Conservation (phyloP, 257 asterid genomes). For the Solanum bulbocastanum region DNA sequence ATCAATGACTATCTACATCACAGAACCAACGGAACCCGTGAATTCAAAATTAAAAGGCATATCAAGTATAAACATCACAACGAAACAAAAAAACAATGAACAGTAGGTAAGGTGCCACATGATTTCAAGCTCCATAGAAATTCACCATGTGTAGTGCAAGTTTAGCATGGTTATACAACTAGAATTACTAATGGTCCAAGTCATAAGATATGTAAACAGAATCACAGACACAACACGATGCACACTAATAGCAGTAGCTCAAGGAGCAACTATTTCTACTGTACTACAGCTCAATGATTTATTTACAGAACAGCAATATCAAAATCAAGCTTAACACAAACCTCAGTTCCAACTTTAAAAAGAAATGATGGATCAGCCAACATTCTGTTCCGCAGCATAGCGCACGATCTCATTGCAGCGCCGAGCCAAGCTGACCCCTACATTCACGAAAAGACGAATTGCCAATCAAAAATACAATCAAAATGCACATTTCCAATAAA, state of each 20-base stretch:
- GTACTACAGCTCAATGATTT: background rate
- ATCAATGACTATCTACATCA: conserved; percentile 76
- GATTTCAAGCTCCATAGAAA: background rate
- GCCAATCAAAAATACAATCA: background rate
- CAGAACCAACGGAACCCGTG: background rate
- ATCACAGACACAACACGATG: background rate
- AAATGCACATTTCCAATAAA: background rate
- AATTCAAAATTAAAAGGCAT: background rate
- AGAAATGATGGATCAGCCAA: conserved; percentile 96
- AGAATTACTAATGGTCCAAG: background rate
- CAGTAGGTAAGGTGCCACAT: background rate
- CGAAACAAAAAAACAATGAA: background rate
- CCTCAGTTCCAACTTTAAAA: conserved; percentile 97
- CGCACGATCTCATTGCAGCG: conserved; percentile 56
- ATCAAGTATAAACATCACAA: background rate
- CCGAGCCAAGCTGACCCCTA: conserved; percentile 83
- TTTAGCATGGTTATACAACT: background rate
- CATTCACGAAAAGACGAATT: conserved; percentile 8
- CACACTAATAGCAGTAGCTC: background rate
- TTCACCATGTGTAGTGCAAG: background rate
- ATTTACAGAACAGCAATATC: background rate
- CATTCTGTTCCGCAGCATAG: conserved; percentile 90
- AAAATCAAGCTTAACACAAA: conserved; percentile 13
- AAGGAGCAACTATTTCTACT: background rate
- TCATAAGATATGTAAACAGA: background rate